phyloP scores from a whole-genome alignment of 257 asterid genomes.

The Solanum piurae region DNA sequence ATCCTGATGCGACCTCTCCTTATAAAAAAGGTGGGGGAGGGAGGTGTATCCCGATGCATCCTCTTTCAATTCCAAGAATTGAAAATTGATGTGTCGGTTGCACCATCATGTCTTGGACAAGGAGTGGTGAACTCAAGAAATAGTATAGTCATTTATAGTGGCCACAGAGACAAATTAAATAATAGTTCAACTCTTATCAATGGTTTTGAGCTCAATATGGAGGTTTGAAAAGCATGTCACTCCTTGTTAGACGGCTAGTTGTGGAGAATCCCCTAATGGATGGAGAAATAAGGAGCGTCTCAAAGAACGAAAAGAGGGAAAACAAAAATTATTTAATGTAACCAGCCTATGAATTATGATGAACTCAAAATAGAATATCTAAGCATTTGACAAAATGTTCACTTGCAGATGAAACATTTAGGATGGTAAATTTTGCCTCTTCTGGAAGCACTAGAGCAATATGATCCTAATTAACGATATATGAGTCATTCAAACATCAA shows the following conservation, averaged over 20 bases:
- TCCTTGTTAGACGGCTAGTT: background rate
- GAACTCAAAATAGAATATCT: background rate
- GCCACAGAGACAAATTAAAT: background rate
- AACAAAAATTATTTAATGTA: background rate
- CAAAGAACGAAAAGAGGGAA: background rate
- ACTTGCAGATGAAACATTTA: background rate
- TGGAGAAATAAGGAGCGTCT: background rate
- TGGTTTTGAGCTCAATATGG: background rate
- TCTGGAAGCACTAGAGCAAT: background rate
- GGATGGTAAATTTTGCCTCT: background rate
- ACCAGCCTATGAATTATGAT: background rate
- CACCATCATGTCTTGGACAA: background rate
- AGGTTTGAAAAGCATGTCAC: background rate
- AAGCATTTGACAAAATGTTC: background rate
- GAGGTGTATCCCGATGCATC: background rate
- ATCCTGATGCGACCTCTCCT: constrained; percentile 47
- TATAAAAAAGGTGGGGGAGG: background rate
- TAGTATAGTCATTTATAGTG: background rate
- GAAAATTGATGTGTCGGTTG: background rate
- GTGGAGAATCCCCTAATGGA: background rate
- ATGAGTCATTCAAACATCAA: background rate
- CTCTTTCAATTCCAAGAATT: background rate
- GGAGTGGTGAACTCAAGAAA: background rate
- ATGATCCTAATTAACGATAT: background rate
- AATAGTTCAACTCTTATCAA: background rate